Evolutionary conservation across 2,329 filamentous ascomycete genomes (phyloP).

Genomic region (Aspergillus chevalieri): DNA sequence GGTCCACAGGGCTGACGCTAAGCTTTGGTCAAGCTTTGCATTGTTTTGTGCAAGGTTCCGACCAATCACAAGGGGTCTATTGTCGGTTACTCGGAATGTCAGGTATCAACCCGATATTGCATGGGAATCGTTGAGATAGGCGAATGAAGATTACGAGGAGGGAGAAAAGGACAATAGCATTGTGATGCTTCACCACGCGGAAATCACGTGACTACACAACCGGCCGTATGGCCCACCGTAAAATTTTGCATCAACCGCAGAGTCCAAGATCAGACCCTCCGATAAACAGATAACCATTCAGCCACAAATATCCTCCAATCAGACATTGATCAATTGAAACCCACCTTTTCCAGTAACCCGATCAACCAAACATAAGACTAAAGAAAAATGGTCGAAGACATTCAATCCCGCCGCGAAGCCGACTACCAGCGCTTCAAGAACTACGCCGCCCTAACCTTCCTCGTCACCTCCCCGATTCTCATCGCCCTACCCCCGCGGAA

Average conservation of each 20-base stretch:
- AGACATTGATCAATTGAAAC: neutral
- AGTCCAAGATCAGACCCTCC: neutral
- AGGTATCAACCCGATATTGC: neutral
- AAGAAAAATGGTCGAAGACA: slow-evolving; percentile 9
- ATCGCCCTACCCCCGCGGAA: slow-evolving; percentile 33
- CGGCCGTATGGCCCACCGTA: slow-evolving; percentile 8
- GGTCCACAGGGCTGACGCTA: slow-evolving; percentile 3
- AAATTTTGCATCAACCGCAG: slow-evolving; percentile 8
- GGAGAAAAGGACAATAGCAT: neutral
- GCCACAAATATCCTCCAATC: too few relatives aligned
- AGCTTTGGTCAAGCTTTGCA: slow-evolving; percentile 13
- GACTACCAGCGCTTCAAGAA: slow-evolving; percentile 38
- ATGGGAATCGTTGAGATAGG: too few relatives aligned
- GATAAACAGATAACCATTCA: slow-evolving; percentile 1
- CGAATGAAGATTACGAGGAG: too few relatives aligned
- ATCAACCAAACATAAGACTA: slow-evolving; percentile 3
- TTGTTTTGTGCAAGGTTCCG: slow-evolving; percentile 3
- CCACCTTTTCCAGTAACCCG: neutral
- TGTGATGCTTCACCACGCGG: neutral
- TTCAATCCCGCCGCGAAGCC: slow-evolving; percentile 19
- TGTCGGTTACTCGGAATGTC: neutral
- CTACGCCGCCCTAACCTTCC: slow-evolving; percentile 34
- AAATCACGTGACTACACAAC: slow-evolving; percentile 12
- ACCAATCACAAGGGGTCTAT: slow-evolving; percentile 3
- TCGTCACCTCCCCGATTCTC: slow-evolving; percentile 27